Evolutionary conservation across 495 filamentous ascomycete genomes (phyloP).

Genomic region (Diplogelasinospora grovesii): DNA sequence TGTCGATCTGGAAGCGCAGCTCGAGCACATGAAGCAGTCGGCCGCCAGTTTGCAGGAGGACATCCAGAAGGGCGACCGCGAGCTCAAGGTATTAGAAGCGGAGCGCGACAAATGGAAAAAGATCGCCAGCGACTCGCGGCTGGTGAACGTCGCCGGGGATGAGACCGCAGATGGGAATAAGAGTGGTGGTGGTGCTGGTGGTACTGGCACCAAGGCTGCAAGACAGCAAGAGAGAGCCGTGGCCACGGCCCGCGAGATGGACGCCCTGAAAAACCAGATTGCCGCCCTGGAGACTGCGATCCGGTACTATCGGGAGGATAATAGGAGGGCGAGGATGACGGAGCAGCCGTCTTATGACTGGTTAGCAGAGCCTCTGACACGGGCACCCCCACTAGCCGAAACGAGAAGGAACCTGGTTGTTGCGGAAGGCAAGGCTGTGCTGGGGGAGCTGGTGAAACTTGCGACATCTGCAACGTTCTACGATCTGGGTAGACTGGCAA

Average conservation of each 20-base stretch:
- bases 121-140: slow-evolving; percentile 58
- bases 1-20: slow-evolving; percentile 53
- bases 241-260: slow-evolving; percentile 68
- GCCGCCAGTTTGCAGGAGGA: slow-evolving; percentile 58
- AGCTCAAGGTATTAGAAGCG: slow-evolving; percentile 49
- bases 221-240: slow-evolving; percentile 54
- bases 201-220: slow-evolving; percentile 44
- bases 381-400: slow-evolving; percentile 40
- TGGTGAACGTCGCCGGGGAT: slow-evolving; percentile 40
- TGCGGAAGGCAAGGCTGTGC: slow-evolving; percentile 62
- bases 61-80: slow-evolving; percentile 52
- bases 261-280: slow-evolving; percentile 64
- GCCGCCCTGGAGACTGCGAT: slow-evolving; percentile 65
- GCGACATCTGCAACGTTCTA: slow-evolving; percentile 52
- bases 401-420: slow-evolving; percentile 54
- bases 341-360: slow-evolving; percentile 57
- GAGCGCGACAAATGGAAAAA: slow-evolving; percentile 73
- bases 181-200: slow-evolving; percentile 30
- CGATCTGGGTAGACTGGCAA: slow-evolving; percentile 42
- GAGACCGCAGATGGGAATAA: no score
- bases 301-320: slow-evolving; percentile 72
- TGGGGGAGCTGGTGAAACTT: slow-evolving; percentile 65
- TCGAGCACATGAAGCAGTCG: slow-evolving; percentile 48
- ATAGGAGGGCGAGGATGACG: slow-evolving; percentile 54
- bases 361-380: slow-evolving; percentile 59